phyloP scores from a whole-genome alignment of 345 rosid genomes.

The Rubroshorea leprosula region DNA sequence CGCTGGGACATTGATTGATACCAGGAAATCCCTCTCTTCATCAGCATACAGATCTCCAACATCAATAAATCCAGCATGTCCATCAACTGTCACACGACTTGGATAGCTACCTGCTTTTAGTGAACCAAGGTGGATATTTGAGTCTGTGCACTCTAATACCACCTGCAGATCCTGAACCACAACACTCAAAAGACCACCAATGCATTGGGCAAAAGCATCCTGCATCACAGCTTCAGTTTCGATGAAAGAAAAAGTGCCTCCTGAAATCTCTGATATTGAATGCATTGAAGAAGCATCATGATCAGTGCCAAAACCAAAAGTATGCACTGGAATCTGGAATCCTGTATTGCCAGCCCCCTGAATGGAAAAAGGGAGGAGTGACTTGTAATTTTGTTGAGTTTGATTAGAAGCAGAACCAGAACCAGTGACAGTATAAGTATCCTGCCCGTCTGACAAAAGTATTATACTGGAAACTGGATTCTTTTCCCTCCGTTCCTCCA shows the following conservation, averaged over 20 bases:
- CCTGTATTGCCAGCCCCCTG: slow-evolving; percentile 42
- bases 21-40: slow-evolving; percentile 86
- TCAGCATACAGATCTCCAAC: slow-evolving; percentile 95
- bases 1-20: slow-evolving; percentile 63
- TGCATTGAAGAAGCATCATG: slow-evolving; percentile 94
- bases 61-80: slow-evolving; percentile 49
- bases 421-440: slow-evolving; percentile 58
- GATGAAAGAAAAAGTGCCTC: slow-evolving; percentile 93
- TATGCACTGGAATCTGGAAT: slow-evolving; percentile 79
- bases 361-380: slow-evolving; percentile 62
- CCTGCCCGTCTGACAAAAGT: slow-evolving; percentile 89
- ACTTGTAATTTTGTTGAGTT: slow-evolving; percentile 50
- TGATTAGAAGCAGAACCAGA: slow-evolving; percentile 26
- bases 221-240: slow-evolving; percentile 87
- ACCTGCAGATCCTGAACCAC: slow-evolving; percentile 84
- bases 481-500: slow-evolving; percentile 76
- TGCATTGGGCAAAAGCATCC: slow-evolving; percentile 98
- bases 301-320: slow-evolving; percentile 92
- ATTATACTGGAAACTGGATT: slow-evolving; percentile 88
- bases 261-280: slow-evolving; percentile 79
- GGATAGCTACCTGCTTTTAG: slow-evolving; percentile 80
- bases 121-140: slow-evolving; percentile 45
- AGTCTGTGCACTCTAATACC: slow-evolving; percentile 47
- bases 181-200: slow-evolving; percentile 93
- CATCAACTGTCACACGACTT: slow-evolving; percentile 37